Evolutionary conservation across 352 stramenopile genomes (phyloP).

Genomic region (Phytophthora parvispora): DNA sequence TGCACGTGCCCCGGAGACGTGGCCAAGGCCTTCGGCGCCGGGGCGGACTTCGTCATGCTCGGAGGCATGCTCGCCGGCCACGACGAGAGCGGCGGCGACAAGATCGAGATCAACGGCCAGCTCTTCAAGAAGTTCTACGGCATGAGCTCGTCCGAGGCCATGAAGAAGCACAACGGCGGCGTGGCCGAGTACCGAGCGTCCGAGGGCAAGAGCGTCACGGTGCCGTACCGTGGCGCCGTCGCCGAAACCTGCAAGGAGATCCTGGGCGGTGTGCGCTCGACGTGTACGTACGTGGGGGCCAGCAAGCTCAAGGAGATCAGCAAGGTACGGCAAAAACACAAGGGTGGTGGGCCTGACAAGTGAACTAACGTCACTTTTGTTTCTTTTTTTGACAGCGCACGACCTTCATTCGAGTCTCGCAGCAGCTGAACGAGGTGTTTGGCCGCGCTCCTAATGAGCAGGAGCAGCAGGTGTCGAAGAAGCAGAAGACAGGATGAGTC

Average conservation of each 20-base stretch:
- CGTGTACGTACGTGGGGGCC: constrained; percentile 95
- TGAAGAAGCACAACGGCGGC: constrained; percentile 93
- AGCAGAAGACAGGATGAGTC: constrained; percentile 60
- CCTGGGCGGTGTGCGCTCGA: constrained; percentile 92
- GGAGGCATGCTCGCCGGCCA: constrained; percentile 94
- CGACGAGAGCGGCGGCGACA: constrained; percentile 91
- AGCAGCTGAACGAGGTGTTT: constrained; percentile 95
- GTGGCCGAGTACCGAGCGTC: constrained; percentile 93
- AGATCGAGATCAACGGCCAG: constrained; percentile 77
- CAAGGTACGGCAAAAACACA: constrained; percentile 59
- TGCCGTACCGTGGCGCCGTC: constrained; percentile 90
- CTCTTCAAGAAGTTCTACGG: constrained; percentile 94
- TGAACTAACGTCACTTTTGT: constrained; percentile 1
- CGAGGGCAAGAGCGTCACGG: constrained; percentile 93
- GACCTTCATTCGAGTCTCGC: constrained; percentile 94
- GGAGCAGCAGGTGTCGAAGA: constrained; percentile 70
- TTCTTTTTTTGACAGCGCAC: constrained; percentile 62
- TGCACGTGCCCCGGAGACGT: constrained; percentile 93
- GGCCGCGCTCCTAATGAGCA: constrained; percentile 84
- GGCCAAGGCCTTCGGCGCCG: constrained; percentile 92
- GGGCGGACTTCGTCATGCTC: constrained; percentile 95
- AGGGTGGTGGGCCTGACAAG: neutral
- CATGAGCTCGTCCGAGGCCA: constrained; percentile 93
- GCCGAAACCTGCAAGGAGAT: constrained; percentile 90
- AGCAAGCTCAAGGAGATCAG: constrained; percentile 92